Base-by-base conservation (phyloP, 148 eudicot genomes). In the Dysphania ambrosioides region DNA sequence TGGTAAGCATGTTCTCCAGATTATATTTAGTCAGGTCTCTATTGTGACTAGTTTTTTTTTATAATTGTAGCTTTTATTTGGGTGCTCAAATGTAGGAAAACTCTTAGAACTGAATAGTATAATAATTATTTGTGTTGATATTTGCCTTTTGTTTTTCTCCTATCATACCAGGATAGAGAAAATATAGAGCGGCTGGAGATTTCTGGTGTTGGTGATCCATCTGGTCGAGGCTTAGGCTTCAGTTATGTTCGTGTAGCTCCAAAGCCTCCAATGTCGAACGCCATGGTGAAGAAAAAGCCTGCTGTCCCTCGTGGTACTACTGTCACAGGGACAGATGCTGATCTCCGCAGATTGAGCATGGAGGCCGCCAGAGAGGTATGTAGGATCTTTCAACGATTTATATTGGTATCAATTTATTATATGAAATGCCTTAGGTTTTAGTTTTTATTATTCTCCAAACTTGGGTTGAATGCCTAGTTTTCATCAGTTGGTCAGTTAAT, bases 321-420 rank as follows among this genome's bases (percentile, higher is more conserved):
- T 66, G 94, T 95, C 62, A 95, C 99, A 15, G 99, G 99, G 79
- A 95, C 99, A 63, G 99, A 95, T 87, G 97, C 99, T 74, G 99
- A 95, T 82, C 92, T 95, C 32, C 96, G 97, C 31, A 87, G 99
- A 79, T 86, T 95, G 84, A 95, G 99, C 92, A 95, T 95, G 99
- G 96, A 90, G 62, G 97, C 97, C 83, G 97, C 99, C 58, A 82
- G 94, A 81, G 99, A 95, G 98, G 98, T 95, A 70, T 63, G 85
- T 79, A 40, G n/a, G 69, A 27, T 68, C 62, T 15, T 57, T 64
- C 23, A n/a, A 47, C 18, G 10, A 51, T 71, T 56, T 57, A 35
- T 32, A 29, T 61, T 55, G 55, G 13, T 72, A 34, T 15, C 61
- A 34, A n/a, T 59, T 32, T 32, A n/a, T n/a, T n/a, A n/a, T n/a